These are phyloP conservation scores for Trichoderma atrobrunneum DNA, from an alignment of 2,329 filamentous ascomycete genomes.

Conservation along the genomic window DNA sequence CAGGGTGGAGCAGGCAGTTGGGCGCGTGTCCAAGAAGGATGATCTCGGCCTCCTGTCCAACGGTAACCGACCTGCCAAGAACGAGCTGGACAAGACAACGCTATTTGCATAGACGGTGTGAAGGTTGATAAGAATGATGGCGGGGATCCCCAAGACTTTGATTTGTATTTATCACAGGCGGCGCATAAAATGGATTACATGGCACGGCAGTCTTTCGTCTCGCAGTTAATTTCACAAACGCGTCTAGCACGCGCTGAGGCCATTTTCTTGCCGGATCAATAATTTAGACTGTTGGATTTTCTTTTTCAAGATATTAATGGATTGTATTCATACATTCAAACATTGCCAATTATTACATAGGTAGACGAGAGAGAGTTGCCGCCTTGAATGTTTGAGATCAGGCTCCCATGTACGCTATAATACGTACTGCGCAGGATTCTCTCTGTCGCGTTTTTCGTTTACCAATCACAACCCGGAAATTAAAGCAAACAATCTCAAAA, in stretches of 20 bases:
- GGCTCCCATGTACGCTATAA: neutral
- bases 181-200: slow-evolving; percentile 10
- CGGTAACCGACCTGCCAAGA: slow-evolving; percentile 60
- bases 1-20: slow-evolving; percentile 70
- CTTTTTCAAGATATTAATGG: neutral
- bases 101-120: slow-evolving; percentile 65
- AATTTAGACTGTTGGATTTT: neutral
- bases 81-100: slow-evolving; percentile 72
- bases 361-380: neutral
- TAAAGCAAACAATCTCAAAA: neutral
- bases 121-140: neutral
- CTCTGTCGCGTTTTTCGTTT: neutral
- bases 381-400: neutral
- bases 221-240: neutral
- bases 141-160: neutral
- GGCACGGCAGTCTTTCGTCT: slow-evolving; percentile 3
- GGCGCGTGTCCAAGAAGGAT: slow-evolving; percentile 70
- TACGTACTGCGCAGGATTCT: neutral
- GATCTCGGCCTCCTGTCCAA: slow-evolving; percentile 71
- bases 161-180: slow-evolving; percentile 7
- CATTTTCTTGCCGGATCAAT: neutral
- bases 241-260: neutral
- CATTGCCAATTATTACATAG: neutral
- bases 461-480: neutral
- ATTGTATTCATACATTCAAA: neutral